phyloP scores from a whole-genome alignment of 306 rosid species.

The Potentilla sterilis region DNA sequence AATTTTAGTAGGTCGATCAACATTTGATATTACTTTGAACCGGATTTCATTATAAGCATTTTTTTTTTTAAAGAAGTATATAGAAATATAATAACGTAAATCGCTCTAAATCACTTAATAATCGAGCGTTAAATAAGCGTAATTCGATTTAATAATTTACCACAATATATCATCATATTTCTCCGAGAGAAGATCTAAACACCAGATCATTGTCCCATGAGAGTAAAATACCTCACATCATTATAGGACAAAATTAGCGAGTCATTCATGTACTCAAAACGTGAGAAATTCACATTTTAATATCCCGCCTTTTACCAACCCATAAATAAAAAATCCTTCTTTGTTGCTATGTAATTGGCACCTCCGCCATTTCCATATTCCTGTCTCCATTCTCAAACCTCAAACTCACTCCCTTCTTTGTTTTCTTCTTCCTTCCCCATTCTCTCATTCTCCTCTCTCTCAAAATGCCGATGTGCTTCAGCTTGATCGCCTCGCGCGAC shows the following conservation, averaged over 20 bases:
- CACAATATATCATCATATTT: not conserved
- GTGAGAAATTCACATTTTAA: not conserved
- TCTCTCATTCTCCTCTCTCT: not conserved
- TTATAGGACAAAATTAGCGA: too few species aligned
- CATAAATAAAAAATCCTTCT: not conserved
- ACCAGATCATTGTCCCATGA: not conserved
- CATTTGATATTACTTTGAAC: too few species aligned
- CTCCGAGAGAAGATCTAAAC: not conserved
- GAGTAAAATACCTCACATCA: too few species aligned
- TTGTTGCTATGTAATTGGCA: not conserved
- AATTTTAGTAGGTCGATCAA: not conserved
- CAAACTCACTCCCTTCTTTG: not conserved
- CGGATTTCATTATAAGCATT: too few species aligned
- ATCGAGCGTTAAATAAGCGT: too few species aligned
- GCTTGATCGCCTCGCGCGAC: conserved; percentile 44
- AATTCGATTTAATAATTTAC: too few species aligned
- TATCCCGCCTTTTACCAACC: not conserved
- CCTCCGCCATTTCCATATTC: not conserved
- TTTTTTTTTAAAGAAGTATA: too few species aligned
- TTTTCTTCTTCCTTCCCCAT: not conserved
- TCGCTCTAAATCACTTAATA: too few species aligned
- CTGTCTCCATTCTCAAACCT: not conserved
- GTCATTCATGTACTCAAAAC: too few species aligned
- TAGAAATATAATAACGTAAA: too few species aligned
- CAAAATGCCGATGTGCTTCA: conserved; percentile 51